Evolutionary conservation across 495 filamentous ascomycete species (phyloP), one percentile per base, ranked within the genome.

Genomic region (Penicillium nucicola): DNA sequence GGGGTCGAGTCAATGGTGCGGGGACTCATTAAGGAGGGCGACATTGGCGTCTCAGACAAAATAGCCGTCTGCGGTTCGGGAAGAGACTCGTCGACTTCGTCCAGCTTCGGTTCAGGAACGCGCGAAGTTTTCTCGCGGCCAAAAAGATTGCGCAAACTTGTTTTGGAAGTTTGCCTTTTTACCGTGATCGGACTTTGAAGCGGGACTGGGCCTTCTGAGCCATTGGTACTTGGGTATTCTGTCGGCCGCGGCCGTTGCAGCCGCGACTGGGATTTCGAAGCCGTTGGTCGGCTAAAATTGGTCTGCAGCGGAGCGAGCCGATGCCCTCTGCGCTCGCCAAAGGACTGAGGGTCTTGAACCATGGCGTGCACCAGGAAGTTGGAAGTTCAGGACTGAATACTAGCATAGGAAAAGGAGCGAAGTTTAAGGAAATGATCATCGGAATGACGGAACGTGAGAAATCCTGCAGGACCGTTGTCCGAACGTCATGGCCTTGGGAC

Each of bases 271-370:
- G 28, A 52, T 37, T 42, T 51, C 18, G 40, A 47, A 3, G 64
- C 52, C 10, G 55, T 57, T 23, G 68, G 69, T 19, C 66, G 65
- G 42, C 64, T 72, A 52, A 75, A 72, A 45, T 70, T 72, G 42
- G 71, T 75, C 48, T 71, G 64, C 25, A 75, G 48, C 5, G 71
- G 71, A 5, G 69, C 53, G 4, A 75, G 51, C 19, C 41, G 62
- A 37, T 67, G 71, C 8, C 71, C 71, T 64, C 71, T 62, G 30
- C 69, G 71, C 48, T 72, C 69, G 48, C 64, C 63, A 46, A 74
- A 70, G 12, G 66, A 56, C 33, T 43, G 54, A 40, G 58, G 22
- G 20, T 55, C 55, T 17, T 45, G 45, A 33, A 61, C 53, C 46
- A 64, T 38, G 31, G 51, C 48, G 42, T 48, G 43, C 20, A 18